Base-by-base conservation (phyloP, 768 basidiomycete genomes). In the Xerocomellus intermedius region DNA sequence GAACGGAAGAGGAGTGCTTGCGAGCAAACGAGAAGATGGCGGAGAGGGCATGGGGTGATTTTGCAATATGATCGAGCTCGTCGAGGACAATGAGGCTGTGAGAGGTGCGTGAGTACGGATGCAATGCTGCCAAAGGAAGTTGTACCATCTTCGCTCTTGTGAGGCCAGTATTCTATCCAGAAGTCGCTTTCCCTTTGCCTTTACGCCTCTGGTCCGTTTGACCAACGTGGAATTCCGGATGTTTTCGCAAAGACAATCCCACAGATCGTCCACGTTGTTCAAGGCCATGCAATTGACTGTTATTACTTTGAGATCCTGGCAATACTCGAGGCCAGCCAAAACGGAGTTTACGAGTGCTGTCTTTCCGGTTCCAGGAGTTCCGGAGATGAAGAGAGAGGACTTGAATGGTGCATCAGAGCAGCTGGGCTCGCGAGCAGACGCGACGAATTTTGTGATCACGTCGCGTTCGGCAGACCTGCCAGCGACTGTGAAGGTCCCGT, bases 341-440 rank as follows among this genome's bases (percentile, higher is more conserved):
- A 91, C 73, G 5, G 84, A 75, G 62, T 87, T 86, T 26, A 94
- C 82, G 4, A 96, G 75, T 0, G 91, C 93, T 2, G 91, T 95
- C 75, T 96, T 95, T 19, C 93, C 93, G 3, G 92, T 93, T 1
- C 95, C 96, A 4, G 94, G 94, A 2, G 92, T 84, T 9, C 96
- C 96, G 9, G 94, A 95, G 49, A 98, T 86, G 70, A 95, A 98
- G 54, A 96, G 77, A 41, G 82, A 79, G 10, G 82, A 75, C 26
- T 72, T 65, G 22, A 57, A 50, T 5, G 56, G 55, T 24, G 62
- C 63, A 21, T 42, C 30, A 17, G 50, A 17, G 26, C 32, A 24
- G 19, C 66, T 63, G 42, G 69, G 54, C 28, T 71, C 67, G 22
- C 83, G 65, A 65, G 88, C 86, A 5, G 79, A 74, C 21, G 73